These are phyloP conservation scores for Syzygium aqueum DNA, from an alignment of 345 rosid genomes.

Conservation along the genomic window DNA sequence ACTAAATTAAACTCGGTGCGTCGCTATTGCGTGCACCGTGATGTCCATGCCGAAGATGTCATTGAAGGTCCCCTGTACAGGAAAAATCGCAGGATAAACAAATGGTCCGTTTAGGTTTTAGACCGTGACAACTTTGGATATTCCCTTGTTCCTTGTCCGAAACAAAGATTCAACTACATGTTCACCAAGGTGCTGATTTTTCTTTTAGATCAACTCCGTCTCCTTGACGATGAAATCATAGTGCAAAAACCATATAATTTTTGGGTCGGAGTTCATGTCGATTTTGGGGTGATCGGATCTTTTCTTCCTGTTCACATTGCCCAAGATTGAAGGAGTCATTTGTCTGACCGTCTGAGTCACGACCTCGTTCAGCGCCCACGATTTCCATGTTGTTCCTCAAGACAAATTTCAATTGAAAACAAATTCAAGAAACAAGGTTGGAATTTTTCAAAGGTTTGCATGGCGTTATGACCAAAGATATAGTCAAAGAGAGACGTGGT, in stretches of 20 bases:
- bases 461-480: neutral
- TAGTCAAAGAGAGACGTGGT: neutral
- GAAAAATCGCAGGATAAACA: neutral
- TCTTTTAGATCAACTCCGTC: neutral
- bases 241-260: neutral
- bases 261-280: neutral
- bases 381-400: neutral
- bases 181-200: neutral
- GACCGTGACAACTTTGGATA: neutral
- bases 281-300: neutral
- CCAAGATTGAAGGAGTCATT: neutral
- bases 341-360: neutral
- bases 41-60: neutral
- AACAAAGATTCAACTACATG: neutral
- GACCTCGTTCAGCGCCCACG: neutral
- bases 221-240: neutral
- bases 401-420: neutral
- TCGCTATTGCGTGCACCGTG: neutral
- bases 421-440: neutral
- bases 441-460: neutral
- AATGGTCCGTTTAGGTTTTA: neutral
- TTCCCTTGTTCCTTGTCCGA: neutral
- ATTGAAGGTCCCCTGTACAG: neutral
- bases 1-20: neutral
- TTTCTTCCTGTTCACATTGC: neutral